Evolutionary conservation across 108 stramenopile species (phyloP).

Genomic region (Cyclotella baltica): DNA sequence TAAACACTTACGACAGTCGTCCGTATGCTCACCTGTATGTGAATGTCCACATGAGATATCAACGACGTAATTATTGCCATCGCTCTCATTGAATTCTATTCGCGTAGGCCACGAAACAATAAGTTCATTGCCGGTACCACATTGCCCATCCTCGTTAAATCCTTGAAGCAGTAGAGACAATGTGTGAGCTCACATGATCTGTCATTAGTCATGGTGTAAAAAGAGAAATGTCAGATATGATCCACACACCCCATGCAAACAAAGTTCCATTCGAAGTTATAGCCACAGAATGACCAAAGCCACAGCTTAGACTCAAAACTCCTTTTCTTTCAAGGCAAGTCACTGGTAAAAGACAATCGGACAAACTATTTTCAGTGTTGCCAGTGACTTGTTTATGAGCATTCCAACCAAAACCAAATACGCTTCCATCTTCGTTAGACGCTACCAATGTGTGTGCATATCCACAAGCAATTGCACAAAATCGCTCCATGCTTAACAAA

Average conservation of each 20-base stretch:
- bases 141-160: conserved; percentile 45
- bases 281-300: conserved; percentile 38
- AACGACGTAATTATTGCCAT: conserved; percentile 10
- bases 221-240: neutral
- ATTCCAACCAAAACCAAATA: conserved; percentile 45
- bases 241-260: conserved; percentile 27
- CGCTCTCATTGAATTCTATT: conserved; percentile 10
- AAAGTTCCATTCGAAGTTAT: conserved; percentile 13
- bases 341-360: conserved; percentile 35
- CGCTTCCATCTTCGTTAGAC: conserved; percentile 24
- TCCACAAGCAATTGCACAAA: conserved; percentile 27
- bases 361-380: neutral
- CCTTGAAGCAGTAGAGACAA: conserved; percentile 25
- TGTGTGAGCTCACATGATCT: neutral
- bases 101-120: conserved; percentile 4
- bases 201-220: neutral
- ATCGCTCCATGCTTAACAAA: neutral
- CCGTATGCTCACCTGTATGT: conserved; percentile 37
- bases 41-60: conserved; percentile 41
- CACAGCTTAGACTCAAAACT: conserved; percentile 29
- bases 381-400: conserved; percentile 22
- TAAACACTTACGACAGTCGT: too few species aligned
- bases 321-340: conserved; percentile 20
- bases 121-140: conserved; percentile 30
- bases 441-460: conserved; percentile 35